Evolutionary conservation across 306 rosid species (phyloP), one percentile per base, ranked within the genome.

Genomic region (Morella rubra): DNA sequence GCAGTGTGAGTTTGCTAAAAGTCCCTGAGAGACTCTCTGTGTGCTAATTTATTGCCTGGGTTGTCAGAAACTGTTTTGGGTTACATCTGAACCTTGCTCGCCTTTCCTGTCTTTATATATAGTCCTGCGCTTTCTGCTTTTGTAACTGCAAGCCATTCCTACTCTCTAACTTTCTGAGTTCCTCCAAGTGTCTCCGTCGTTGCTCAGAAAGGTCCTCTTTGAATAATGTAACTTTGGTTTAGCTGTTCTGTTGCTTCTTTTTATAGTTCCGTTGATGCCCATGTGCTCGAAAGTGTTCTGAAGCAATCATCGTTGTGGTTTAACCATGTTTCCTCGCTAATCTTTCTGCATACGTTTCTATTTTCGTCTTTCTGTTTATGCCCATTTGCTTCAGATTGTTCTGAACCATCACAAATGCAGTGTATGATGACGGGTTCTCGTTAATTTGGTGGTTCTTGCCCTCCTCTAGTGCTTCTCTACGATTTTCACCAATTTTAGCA

Each of bases 291-390:
- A 62, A 11, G 67, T 72, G 81, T 75, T 87, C 62, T 84, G 72
- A 78, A 69, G 24, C 44, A 40, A 69, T 71, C 71, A 74, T 72
- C 49, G 11, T 37, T 61, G 54, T 72, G 80, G 73, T 82, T 82
- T 78, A 69, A 9, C 84, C 55, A 86, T 89, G 96, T 89, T 80
- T 80, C 88, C 83, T 89, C 97, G 95, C 87, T 94, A 87, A 83
- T 67, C 81, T 87, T 69, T 61, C 81, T 47, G 62, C 24, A 27
- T 27, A 65, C 52, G 44, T 22, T 24, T 47, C 44, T 46, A 81
- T 77, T 44, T 73, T 76, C 55, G 44, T 69, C 75, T 73, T 77
- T 87, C 61, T 76, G 54, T 79, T 52, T 58, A 83, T 81, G 87
- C 83, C 73, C 86, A 82, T 85, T 84, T 76, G 77, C 88, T 78